Evolutionary conservation across 768 basidiomycete species (phyloP).

Genomic region (Lactarius akahatsu): DNA sequence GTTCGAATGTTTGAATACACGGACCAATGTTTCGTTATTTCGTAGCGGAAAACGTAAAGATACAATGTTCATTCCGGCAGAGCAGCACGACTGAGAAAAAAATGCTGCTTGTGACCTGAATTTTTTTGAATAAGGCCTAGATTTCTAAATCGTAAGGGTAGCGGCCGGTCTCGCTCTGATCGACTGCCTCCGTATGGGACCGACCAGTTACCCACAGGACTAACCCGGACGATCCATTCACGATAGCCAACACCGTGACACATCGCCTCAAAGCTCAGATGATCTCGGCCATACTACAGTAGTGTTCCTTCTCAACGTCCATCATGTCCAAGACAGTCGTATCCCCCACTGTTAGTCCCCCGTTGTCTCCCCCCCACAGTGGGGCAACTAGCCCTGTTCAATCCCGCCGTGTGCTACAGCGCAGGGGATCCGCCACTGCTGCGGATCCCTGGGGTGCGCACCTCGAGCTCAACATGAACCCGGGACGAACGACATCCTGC

Average conservation of each 20-base stretch:
- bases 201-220: conserved; percentile 7
- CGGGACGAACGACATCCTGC: conserved; percentile 55
- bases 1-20: background rate
- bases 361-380: conserved; percentile 17
- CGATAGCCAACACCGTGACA: background rate
- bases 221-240: background rate
- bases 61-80: background rate
- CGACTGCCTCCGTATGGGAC: conserved; percentile 10
- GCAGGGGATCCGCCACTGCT: conserved; percentile 69
- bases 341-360: conserved; percentile 12
- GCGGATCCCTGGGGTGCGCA: conserved; percentile 66
- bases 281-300: background rate
- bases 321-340: conserved; percentile 24
- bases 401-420: conserved; percentile 45
- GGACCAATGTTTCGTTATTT: background rate
- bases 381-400: conserved; percentile 16
- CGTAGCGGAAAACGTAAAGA: conserved; percentile 10
- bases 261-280: conserved; percentile 5
- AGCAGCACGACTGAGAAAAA: conserved; percentile 9
- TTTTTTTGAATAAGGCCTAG: conserved; percentile 9
- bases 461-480: conserved; percentile 50
- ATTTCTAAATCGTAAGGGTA: background rate
- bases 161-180: conserved; percentile 1
- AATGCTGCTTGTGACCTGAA: background rate
- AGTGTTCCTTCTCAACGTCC: conserved; percentile 22